A percentile compares a stretch with the other conserved stretches of the same genome.
Conservation (phyloP, 2,329 filamentous ascomycete genomes). For the Pyricularia grisea region DNA sequence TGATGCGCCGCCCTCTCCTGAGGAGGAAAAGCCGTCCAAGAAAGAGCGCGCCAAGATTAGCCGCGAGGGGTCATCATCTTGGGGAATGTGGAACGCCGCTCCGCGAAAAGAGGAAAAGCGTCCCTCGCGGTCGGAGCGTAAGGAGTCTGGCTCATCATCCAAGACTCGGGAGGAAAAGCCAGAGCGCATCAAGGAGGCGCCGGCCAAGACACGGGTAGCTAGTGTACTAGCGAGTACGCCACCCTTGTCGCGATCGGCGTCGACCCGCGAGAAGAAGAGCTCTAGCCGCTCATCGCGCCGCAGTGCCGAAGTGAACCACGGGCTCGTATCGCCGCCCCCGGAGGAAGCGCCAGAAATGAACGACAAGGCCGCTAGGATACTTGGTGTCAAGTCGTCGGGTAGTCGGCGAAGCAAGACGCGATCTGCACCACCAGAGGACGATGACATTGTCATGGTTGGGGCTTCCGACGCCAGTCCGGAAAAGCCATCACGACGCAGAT, state of each 20-base stretch:
- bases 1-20: slow-evolving; percentile 35
- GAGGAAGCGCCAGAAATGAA: slow-evolving; percentile 54
- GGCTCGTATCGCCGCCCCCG: slow-evolving; percentile 62
- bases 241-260: slow-evolving; percentile 58
- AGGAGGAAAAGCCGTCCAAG: slow-evolving; percentile 47
- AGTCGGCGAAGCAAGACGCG: slow-evolving; percentile 35
- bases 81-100: slow-evolving; percentile 64
- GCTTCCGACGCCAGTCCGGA: slow-evolving; percentile 33
- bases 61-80: slow-evolving; percentile 55
- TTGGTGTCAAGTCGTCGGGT: slow-evolving; percentile 43
- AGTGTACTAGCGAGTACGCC: slow-evolving; percentile 62
- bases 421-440: slow-evolving; percentile 21
- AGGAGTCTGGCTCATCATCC: slow-evolving; percentile 25
- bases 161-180: slow-evolving; percentile 55
- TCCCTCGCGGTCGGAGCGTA: slow-evolving; percentile 52
- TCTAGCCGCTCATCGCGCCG: slow-evolving; percentile 53
- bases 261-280: slow-evolving; percentile 55
- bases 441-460: slow-evolving; percentile 39
- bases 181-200: slow-evolving; percentile 34
- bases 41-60: slow-evolving; percentile 72
- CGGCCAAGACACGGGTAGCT: slow-evolving; percentile 42
- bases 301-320: slow-evolving; percentile 55
- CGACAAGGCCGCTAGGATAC: slow-evolving; percentile 69
- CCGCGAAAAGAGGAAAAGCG: slow-evolving; percentile 42
- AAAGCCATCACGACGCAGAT: slow-evolving; percentile 33